A percentile compares a stretch with the other conserved stretches of the same genome.
Evolutionary conservation across 2,329 filamentous ascomycete genomes (phyloP).

Genomic region (Trichoderma sp.): DNA sequence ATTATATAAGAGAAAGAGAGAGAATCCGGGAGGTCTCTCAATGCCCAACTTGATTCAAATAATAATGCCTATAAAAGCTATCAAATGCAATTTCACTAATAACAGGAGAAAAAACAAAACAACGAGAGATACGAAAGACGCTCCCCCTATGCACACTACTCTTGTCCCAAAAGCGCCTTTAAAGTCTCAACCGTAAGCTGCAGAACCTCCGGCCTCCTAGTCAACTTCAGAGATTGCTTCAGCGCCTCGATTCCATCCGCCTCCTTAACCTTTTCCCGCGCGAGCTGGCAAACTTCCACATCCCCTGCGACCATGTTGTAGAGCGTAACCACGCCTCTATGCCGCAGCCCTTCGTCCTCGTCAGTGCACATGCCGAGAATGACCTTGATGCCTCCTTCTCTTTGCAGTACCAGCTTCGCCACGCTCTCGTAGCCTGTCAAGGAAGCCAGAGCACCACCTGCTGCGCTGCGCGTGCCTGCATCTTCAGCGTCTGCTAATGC

Average conservation of each 20-base stretch:
- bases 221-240: conserved; percentile 67
- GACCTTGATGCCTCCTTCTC: conserved; percentile 71
- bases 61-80: not conserved
- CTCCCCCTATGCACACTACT: conserved; percentile 17
- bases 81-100: not conserved
- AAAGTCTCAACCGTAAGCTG: conserved; percentile 69
- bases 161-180: conserved; percentile 59
- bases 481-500: conserved; percentile 88
- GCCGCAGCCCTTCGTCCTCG: conserved; percentile 64
- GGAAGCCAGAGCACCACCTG: conserved; percentile 84
- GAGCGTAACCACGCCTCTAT: conserved; percentile 72
- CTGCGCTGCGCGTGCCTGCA: conserved; percentile 72
- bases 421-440: conserved; percentile 76
- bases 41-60: not conserved
- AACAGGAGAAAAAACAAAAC: not conserved
- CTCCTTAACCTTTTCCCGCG: conserved; percentile 57
- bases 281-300: conserved; percentile 62
- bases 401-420: conserved; percentile 66
- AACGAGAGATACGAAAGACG: not conserved
- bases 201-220: conserved; percentile 66
- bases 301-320: conserved; percentile 69
- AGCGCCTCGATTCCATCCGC: conserved; percentile 66
- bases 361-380: conserved; percentile 79
- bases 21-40: no score
- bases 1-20: not conserved